Conservation (phyloP, 179 eudicot genomes). For the Nepenthes alata region DNA sequence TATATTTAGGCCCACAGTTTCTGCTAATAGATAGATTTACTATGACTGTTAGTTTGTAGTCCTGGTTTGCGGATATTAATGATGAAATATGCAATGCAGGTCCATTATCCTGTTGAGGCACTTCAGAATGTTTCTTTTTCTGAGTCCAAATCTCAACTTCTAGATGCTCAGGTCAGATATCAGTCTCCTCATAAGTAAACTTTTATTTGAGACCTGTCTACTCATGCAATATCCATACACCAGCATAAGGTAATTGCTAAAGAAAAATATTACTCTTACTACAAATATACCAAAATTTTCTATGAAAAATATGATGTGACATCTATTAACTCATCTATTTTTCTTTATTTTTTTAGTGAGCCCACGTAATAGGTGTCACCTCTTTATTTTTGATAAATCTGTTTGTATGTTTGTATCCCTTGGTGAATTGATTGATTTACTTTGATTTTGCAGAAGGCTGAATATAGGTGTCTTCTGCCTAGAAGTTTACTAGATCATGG, state of each 20-base stretch:
- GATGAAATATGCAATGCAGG: slow-evolving; percentile 27
- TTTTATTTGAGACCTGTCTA: neutral
- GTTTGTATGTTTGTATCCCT: no score
- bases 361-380: no score
- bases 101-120: slow-evolving; percentile 77
- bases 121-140: slow-evolving; percentile 49
- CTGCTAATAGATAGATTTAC: neutral
- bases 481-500: slow-evolving; percentile 59
- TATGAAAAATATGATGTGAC: neutral
- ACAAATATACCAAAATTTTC: no score
- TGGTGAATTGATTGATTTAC: neutral
- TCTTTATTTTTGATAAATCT: no score
- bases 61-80: neutral
- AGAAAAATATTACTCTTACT: no score
- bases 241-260: no score
- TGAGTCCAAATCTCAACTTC: slow-evolving; percentile 68
- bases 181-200: neutral
- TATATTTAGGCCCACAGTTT: neutral
- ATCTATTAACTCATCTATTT: neutral
- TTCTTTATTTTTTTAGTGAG: neutral
- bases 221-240: no score
- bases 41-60: slow-evolving; percentile 3
- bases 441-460: slow-evolving; percentile 52
- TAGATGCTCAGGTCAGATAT: slow-evolving; percentile 71
- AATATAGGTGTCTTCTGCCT: slow-evolving; percentile 72